Conservation (phyloP, 2,329 filamentous ascomycete genomes). For the Amphichorda felina region DNA sequence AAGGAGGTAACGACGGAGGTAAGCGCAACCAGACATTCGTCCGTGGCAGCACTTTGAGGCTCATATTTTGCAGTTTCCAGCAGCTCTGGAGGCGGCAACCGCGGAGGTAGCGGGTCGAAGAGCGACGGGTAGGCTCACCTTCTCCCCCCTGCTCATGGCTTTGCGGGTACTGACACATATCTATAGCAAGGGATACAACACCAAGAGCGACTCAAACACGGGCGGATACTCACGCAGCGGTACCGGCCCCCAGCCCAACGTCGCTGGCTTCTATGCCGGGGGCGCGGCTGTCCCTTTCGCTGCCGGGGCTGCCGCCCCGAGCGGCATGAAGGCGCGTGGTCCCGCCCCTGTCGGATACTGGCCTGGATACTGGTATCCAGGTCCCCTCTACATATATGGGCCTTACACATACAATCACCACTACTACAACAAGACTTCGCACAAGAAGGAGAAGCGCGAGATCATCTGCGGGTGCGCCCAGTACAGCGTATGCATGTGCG, state of each 20-base stretch:
- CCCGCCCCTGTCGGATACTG: conserved; percentile 30
- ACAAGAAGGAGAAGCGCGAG: conserved; percentile 20
- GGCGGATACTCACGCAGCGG: conserved; percentile 45
- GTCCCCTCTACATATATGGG: conserved; percentile 52
- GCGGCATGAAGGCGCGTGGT: conserved; percentile 27
- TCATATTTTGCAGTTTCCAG: too few species aligned
- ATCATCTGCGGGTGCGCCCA: conserved; percentile 40
- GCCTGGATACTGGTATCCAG: conserved; percentile 41
- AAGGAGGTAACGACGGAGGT: too few species aligned
- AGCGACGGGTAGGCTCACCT: too few species aligned
- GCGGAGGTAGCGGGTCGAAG: too few species aligned
- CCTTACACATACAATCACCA: conserved; percentile 27
- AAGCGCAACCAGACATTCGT: too few species aligned
- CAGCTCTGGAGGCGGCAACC: too few species aligned
- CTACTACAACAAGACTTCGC: conserved; percentile 37
- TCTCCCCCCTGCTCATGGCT: too few species aligned
- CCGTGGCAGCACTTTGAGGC: too few species aligned
- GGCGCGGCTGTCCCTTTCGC: conserved; percentile 49
- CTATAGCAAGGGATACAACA: conserved; percentile 7
- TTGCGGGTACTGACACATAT: too few species aligned
- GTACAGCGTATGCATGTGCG: conserved; percentile 47
- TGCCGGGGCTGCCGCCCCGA: conserved; percentile 36
- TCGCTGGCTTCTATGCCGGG: conserved; percentile 53
- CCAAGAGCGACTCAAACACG: conserved; percentile 17
- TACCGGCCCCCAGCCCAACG: conserved; percentile 43